Percentiles rank a stretch among this genome's conserved stretches.
Evolutionary conservation across 2,329 filamentous ascomycete species (phyloP).

Genomic region (Cryphonectria carpinicola): DNA sequence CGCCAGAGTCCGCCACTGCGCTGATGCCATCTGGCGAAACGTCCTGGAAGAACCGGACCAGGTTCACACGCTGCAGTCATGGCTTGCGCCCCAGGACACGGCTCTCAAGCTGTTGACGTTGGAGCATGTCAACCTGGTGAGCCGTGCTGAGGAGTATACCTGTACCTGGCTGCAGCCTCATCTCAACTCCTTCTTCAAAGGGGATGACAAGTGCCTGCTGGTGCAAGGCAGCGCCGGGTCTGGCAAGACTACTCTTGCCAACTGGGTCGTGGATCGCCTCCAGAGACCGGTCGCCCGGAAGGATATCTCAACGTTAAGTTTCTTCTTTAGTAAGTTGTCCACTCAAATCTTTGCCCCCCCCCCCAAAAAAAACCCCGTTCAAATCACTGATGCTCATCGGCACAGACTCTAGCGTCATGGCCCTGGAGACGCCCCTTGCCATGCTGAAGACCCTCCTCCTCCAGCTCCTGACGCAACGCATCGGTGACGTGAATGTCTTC

Average conservation of each 20-base stretch:
- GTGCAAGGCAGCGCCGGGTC: slow-evolving; percentile 6
- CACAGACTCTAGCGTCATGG: slow-evolving; percentile 8
- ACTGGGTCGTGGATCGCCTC: slow-evolving; percentile 10
- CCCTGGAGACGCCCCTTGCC: slow-evolving; percentile 7
- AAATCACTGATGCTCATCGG: not conserved
- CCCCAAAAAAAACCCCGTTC: not conserved
- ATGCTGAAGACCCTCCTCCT: slow-evolving; percentile 10
- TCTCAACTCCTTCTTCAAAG: slow-evolving; percentile 16
- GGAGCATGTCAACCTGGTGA: slow-evolving; percentile 10
- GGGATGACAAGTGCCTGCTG: slow-evolving; percentile 8
- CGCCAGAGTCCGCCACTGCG: not conserved
- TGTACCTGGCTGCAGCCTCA: slow-evolving; percentile 12
- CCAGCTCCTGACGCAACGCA: slow-evolving; percentile 4
- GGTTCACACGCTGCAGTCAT: not conserved
- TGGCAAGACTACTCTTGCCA: slow-evolving; percentile 11
- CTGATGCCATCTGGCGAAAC: not conserved
- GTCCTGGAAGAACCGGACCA: slow-evolving; percentile 3
- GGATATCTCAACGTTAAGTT: slow-evolving; percentile 10
- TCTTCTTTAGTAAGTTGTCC: slow-evolving; percentile 10
- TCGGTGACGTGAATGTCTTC: slow-evolving; percentile 10
- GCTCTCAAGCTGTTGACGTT: slow-evolving; percentile 1
- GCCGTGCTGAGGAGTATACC: slow-evolving; percentile 10
- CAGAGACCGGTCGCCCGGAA: slow-evolving; percentile 3
- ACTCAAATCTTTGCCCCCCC: not conserved
- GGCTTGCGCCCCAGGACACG: slow-evolving; percentile 11